A percentile compares a stretch with the other conserved stretches of the same genome.
These are phyloP conservation scores for Candida ascalaphidarum DNA, from an alignment of 805 yeast genomes.

Conservation along the genomic window DNA sequence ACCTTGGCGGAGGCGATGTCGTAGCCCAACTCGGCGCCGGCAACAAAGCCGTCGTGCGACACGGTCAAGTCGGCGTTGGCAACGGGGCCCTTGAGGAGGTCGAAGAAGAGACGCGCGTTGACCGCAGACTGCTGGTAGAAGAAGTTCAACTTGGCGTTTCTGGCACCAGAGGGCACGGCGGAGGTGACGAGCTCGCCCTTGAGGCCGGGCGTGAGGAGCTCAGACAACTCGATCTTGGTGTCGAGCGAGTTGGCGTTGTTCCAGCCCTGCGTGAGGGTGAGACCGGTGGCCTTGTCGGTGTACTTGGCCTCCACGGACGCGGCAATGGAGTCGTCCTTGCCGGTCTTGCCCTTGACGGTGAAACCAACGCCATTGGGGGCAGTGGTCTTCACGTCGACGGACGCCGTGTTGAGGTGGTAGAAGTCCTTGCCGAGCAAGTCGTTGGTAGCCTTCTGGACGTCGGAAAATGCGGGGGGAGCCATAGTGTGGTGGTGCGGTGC, in stretches of 20 bases:
- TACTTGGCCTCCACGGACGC: conserved; percentile 89
- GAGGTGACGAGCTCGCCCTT: conserved; percentile 87
- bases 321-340: conserved; percentile 72
- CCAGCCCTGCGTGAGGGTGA: conserved; percentile 97
- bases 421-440: conserved; percentile 86
- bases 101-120: conserved; percentile 91
- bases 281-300: conserved; percentile 86
- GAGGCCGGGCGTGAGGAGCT: conserved; percentile 89
- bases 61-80: conserved; percentile 92
- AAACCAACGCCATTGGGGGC: conserved; percentile 97
- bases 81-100: conserved; percentile 89
- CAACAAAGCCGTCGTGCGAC: conserved; percentile 93
- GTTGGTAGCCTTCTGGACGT: conserved; percentile 87
- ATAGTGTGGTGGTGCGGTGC: conserved; percentile 9
- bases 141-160: conserved; percentile 84
- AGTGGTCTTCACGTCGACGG: conserved; percentile 81
- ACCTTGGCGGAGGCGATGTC: conserved; percentile 89
- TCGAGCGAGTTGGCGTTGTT: conserved; percentile 84
- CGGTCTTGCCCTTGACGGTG: conserved; percentile 86
- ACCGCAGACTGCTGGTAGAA: conserved; percentile 89
- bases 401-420: conserved; percentile 83
- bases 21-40: conserved; percentile 96
- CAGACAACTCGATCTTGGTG: conserved; percentile 89
- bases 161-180: conserved; percentile 75
- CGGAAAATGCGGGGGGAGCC: conserved; percentile 83